A percentile compares a stretch with the other conserved stretches of the same genome.
phyloP scores from a whole-genome alignment of 2,329 filamentous ascomycete genomes.

The Cadophora sp. region DNA sequence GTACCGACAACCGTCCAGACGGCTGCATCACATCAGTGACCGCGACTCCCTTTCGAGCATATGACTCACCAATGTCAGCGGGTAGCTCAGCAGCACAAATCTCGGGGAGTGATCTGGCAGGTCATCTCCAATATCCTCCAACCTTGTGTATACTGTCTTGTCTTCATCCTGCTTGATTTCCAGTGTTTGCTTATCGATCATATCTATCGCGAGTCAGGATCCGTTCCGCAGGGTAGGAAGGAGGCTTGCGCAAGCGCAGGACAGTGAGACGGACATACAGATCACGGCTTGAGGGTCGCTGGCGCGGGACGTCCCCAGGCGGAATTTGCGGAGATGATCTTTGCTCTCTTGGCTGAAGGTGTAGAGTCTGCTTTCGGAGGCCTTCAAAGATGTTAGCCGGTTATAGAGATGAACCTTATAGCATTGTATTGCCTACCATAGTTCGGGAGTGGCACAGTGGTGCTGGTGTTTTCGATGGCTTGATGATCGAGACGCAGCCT shows the following conservation, averaged over 20 bases:
- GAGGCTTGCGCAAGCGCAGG: conserved; percentile 2
- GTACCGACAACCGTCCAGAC: conserved; percentile 84
- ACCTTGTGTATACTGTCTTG: conserved; percentile 76
- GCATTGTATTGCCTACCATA: no score
- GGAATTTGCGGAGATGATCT: conserved; percentile 91
- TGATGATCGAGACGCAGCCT: conserved; percentile 16
- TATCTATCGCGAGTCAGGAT: conserved; percentile 59
- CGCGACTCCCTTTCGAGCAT: not conserved
- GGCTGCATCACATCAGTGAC: conserved; percentile 50
- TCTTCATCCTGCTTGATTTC: conserved; percentile 88
- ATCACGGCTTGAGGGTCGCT: conserved; percentile 91
- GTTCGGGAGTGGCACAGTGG: not conserved
- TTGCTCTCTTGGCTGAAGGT: conserved; percentile 91
- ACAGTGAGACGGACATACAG: conserved; percentile 68
- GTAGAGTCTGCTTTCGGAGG: conserved; percentile 87
- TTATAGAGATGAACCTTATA: not conserved
- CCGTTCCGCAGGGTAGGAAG: not conserved
- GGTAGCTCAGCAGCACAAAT: conserved; percentile 90
- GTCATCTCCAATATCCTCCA: conserved; percentile 84
- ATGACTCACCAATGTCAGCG: conserved; percentile 77
- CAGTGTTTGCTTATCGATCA: conserved; percentile 88
- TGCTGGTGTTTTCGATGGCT: not conserved
- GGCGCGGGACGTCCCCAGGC: conserved; percentile 85
- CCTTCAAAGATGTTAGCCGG: conserved; percentile 29
- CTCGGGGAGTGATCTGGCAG: conserved; percentile 91